Percentiles rank a stretch among this genome's conserved stretches.
These are phyloP conservation scores for Cruciata laevipes DNA, from an alignment of 257 asterid genomes.

Conservation along the genomic window DNA sequence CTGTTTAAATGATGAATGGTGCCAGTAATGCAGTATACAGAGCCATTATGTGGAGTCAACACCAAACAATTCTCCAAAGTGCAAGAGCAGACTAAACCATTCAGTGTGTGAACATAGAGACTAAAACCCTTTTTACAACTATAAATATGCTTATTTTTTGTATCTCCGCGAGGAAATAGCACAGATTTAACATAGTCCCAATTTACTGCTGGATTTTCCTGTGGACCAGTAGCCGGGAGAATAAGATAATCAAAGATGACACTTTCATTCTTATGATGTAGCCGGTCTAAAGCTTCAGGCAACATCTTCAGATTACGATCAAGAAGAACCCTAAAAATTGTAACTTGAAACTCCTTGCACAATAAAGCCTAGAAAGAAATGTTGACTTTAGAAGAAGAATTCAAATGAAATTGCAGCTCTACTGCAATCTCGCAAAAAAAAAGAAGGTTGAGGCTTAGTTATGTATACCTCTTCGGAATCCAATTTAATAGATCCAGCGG, in stretches of 20 bases:
- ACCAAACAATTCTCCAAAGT: constrained; percentile 59
- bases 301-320: constrained; percentile 33
- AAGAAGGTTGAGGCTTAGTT: background rate
- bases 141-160: constrained; percentile 16
- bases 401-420: background rate
- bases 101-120: constrained; percentile 32
- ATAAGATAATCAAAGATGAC: constrained; percentile 49
- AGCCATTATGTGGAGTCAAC: constrained; percentile 55
- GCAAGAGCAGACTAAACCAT: constrained; percentile 50
- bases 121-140: constrained; percentile 14
- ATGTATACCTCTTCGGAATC: constrained; percentile 37
- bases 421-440: background rate
- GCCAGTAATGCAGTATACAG: constrained; percentile 40
- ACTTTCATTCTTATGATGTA: constrained; percentile 12
- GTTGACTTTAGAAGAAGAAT: constrained; percentile 1
- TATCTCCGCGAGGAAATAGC: constrained; percentile 8
- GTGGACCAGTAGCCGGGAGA: constrained; percentile 38
- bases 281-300: constrained; percentile 22
- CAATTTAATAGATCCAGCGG: constrained; percentile 26
- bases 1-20: constrained; percentile 35
- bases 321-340: constrained; percentile 45
- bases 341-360: constrained; percentile 51
- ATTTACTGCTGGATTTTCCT: constrained; percentile 24
- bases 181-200: constrained; percentile 50
- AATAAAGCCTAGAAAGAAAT: constrained; percentile 35